phyloP scores from a whole-genome alignment of 2,329 filamentous ascomycete species.

The Leptographium flavum region DNA sequence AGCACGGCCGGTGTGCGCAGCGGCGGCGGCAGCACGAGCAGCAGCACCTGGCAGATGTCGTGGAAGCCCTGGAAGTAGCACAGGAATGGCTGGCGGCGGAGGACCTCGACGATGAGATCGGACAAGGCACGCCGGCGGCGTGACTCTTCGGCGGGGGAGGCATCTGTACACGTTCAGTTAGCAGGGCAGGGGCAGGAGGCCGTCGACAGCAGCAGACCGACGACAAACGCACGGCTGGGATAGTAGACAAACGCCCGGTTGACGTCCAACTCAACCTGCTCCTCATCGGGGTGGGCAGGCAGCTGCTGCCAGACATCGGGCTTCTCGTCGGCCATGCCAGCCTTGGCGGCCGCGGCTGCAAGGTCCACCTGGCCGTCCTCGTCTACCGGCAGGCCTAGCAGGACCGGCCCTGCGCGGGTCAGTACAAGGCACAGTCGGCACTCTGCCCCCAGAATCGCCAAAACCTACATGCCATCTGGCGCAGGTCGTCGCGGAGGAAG shows the following conservation, averaged over 20 bases:
- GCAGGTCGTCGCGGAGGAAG: conserved; percentile 51
- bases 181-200: no score
- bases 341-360: conserved; percentile 8
- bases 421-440: background rate
- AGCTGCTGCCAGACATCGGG: conserved; percentile 42
- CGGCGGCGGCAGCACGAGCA: conserved; percentile 62
- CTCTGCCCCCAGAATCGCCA: no score
- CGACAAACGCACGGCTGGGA: conserved; percentile 50
- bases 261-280: conserved; percentile 84
- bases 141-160: conserved; percentile 53
- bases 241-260: conserved; percentile 97
- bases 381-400: conserved; percentile 27
- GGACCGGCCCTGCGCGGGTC: conserved; percentile 41
- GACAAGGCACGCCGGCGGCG: conserved; percentile 64
- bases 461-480: conserved; percentile 63
- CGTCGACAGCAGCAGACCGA: background rate
- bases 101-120: conserved; percentile 62
- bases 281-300: conserved; percentile 69
- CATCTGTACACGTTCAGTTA: conserved; percentile 35
- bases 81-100: conserved; percentile 69
- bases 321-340: conserved; percentile 9
- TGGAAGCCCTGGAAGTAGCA: conserved; percentile 98
- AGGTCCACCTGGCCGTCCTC: conserved; percentile 2
- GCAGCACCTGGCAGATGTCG: conserved; percentile 91
- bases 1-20: conserved; percentile 50